Conservation (phyloP, 2,329 filamentous ascomycete species). For the Myriosclerotinia curreyana region DNA sequence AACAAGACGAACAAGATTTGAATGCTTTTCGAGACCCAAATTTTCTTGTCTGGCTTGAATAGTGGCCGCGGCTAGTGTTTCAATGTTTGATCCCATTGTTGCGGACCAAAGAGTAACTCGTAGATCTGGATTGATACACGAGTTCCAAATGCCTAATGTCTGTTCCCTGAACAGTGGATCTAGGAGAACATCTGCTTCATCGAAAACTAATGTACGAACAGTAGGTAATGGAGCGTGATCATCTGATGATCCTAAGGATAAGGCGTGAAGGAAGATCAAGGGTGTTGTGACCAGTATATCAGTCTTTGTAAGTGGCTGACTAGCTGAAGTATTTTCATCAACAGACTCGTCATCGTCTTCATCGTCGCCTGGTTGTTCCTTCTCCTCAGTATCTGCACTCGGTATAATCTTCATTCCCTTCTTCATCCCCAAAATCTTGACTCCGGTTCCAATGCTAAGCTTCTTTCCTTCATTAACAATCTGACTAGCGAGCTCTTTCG, state of each 20-base stretch:
- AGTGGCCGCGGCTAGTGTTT: slow-evolving; percentile 70
- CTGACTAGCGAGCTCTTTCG: slow-evolving; percentile 73
- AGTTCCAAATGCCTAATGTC: slow-evolving; percentile 78
- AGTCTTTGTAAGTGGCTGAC: slow-evolving; percentile 61
- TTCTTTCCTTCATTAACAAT: slow-evolving; percentile 86
- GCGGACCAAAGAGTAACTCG: slow-evolving; percentile 88
- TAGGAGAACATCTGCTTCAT: slow-evolving; percentile 93
- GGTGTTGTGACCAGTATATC: slow-evolving; percentile 82
- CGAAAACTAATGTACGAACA: slow-evolving; percentile 73
- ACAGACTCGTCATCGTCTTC: slow-evolving; percentile 40
- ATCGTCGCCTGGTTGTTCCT: slow-evolving; percentile 40
- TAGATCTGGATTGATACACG: slow-evolving; percentile 68
- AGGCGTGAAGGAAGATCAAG: slow-evolving; percentile 70
- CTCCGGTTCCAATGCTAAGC: slow-evolving; percentile 69
- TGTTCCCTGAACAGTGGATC: slow-evolving; percentile 89
- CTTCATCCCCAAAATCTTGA: slow-evolving; percentile 77
- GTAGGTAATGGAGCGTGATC: slow-evolving; percentile 56
- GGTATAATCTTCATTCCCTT: slow-evolving; percentile 73
- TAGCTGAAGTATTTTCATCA: slow-evolving; percentile 43
- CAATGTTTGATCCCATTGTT: slow-evolving; percentile 92
- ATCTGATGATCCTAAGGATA: slow-evolving; percentile 48
- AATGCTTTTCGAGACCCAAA: slow-evolving; percentile 40
- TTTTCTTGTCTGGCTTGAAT: slow-evolving; percentile 53
- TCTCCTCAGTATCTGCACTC: slow-evolving; percentile 42
- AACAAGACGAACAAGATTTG: slow-evolving; percentile 74